A percentile compares a stretch with the other conserved stretches of the same genome.
Evolutionary conservation across 352 stramenopile genomes (phyloP).

Genomic region (Pelagophyceae sp.): DNA sequence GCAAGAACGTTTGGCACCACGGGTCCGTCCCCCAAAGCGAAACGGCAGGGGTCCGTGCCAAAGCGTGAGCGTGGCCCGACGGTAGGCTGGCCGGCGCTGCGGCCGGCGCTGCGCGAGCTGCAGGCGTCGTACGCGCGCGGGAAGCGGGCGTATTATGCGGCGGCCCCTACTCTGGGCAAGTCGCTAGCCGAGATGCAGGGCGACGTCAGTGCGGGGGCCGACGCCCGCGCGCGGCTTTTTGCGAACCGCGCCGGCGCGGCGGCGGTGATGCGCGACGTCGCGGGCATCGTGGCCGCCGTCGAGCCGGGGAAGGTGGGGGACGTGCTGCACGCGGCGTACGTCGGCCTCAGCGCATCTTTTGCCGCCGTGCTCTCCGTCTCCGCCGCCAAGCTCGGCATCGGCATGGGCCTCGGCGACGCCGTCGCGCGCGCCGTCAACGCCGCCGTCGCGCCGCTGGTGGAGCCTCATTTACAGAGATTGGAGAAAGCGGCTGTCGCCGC

Average conservation of each 20-base stretch:
- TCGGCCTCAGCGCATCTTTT: not conserved
- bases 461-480: not conserved
- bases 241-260: not conserved
- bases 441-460: not conserved
- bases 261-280: not conserved
- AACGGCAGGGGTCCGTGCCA: too few species aligned
- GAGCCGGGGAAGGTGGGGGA: not conserved
- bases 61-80: too few species aligned
- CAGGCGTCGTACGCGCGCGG: not conserved
- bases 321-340: not conserved
- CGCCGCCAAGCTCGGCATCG: slow-evolving; percentile 10
- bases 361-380: not conserved
- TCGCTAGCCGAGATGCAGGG: not conserved
- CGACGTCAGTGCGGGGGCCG: not conserved
- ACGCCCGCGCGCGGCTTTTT: not conserved
- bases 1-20: not conserved
- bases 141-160: not conserved
- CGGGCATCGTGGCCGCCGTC: not conserved
- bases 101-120: not conserved
- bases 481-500: too few species aligned
- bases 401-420: not conserved
- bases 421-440: slow-evolving; percentile 8
- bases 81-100: not conserved
- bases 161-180: not conserved
- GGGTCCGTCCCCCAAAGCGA: too few species aligned